A percentile compares a stretch with the other conserved stretches of the same genome.
These are phyloP conservation scores for Crithidia sp. DNA, from an alignment of 208 protist genomes.

Conservation along the genomic window DNA sequence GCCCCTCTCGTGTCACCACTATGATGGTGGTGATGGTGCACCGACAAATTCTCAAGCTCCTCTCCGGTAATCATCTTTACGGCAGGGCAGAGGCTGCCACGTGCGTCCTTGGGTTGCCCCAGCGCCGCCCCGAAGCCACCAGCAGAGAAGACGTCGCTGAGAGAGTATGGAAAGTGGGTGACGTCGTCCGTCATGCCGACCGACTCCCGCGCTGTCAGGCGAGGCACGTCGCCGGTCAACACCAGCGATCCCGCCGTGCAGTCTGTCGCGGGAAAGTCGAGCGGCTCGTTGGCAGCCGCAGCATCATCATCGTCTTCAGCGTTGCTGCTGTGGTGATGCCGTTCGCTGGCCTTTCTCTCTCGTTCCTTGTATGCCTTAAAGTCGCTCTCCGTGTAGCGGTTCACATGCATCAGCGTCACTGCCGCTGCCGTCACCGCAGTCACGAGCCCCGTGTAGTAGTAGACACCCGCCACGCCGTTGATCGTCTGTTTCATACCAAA, in stretches of 20 bases:
- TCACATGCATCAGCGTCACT: slow-evolving; percentile 64
- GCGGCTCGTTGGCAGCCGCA: not conserved
- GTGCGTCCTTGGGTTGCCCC: not conserved
- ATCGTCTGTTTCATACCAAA: slow-evolving; percentile 54
- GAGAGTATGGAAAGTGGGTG: not conserved
- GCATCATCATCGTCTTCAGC: not conserved
- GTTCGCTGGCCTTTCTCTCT: not conserved
- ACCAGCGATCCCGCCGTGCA: not conserved
- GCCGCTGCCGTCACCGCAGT: slow-evolving; percentile 64
- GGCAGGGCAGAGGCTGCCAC: not conserved
- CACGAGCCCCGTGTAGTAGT: slow-evolving; percentile 75
- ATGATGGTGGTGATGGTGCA: not conserved
- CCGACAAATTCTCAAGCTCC: not conserved
- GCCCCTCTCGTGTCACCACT: no score
- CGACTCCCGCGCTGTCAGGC: not conserved
- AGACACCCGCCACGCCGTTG: slow-evolving; percentile 31
- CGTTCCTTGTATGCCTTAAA: slow-evolving; percentile 1
- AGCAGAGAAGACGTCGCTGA: slow-evolving; percentile 2
- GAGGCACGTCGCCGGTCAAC: not conserved
- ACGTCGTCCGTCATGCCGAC: not conserved
- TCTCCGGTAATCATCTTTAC: not conserved
- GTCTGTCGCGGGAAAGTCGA: not conserved
- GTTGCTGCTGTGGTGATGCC: not conserved
- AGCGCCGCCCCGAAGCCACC: not conserved
- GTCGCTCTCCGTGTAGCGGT: slow-evolving; percentile 62